phyloP scores from a whole-genome alignment of 2,329 filamentous ascomycete genomes.

The Escovopsis weberi region DNA sequence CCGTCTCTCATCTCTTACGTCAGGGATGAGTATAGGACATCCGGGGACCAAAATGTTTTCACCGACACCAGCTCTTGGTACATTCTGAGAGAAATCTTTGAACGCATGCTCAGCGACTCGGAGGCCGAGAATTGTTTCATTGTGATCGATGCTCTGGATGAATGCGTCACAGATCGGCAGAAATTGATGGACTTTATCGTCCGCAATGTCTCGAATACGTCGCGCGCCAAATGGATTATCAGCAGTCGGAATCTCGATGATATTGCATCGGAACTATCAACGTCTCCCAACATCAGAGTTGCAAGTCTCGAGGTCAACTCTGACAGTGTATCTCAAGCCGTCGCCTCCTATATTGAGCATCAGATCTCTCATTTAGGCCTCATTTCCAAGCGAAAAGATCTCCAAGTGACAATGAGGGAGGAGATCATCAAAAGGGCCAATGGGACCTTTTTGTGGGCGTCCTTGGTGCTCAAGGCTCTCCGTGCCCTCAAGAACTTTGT shows the following conservation, averaged over 20 bases:
- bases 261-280: conserved; percentile 10
- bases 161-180: conserved; percentile 17
- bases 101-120: conserved; percentile 22
- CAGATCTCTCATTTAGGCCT: not conserved
- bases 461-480: no score
- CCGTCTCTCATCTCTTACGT: conserved; percentile 20
- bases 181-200: conserved; percentile 23
- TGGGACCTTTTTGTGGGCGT: conserved; percentile 17
- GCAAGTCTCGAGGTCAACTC: conserved; percentile 1
- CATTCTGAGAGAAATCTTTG: conserved; percentile 23
- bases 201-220: conserved; percentile 10
- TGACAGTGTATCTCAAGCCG: not conserved
- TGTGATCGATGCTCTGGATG: conserved; percentile 31
- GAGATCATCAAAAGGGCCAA: conserved; percentile 19
- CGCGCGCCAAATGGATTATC: conserved; percentile 1
- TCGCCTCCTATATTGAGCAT: not conserved
- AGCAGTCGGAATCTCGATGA: conserved; percentile 1
- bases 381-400: conserved; percentile 1
- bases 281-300: no score
- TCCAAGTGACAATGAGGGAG: not conserved
- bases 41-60: conserved; percentile 21
- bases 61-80: conserved; percentile 22
- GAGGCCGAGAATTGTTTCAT: conserved; percentile 6
- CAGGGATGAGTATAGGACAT: conserved; percentile 16
- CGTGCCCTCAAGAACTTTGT: no score